Conservation (phyloP, 2,329 filamentous ascomycete species). For the Ustilaginoidea virens region DNA sequence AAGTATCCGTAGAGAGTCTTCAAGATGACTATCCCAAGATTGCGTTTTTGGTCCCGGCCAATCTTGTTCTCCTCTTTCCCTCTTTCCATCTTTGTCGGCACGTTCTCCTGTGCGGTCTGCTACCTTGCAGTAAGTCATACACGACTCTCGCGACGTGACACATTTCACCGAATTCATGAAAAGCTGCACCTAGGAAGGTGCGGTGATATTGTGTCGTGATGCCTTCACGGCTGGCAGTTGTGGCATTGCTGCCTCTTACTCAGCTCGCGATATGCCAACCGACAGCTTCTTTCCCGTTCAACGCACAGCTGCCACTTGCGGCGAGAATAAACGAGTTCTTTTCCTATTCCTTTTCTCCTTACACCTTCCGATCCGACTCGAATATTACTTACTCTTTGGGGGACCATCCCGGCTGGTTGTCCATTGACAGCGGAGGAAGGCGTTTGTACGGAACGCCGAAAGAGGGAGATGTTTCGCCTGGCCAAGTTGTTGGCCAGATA, state of each 20-base stretch:
- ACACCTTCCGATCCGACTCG: constrained; percentile 56
- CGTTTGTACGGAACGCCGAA: constrained; percentile 58
- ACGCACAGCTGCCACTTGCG: constrained; percentile 69
- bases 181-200: constrained; percentile 1
- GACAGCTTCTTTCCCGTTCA: constrained; percentile 52
- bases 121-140: background rate
- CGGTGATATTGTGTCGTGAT: constrained; percentile 8
- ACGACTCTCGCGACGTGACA: background rate
- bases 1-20: constrained; percentile 18
- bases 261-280: constrained; percentile 23
- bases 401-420: constrained; percentile 59
- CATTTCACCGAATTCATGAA: background rate
- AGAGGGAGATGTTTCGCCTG: constrained; percentile 28
- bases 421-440: constrained; percentile 47
- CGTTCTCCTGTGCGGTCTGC: constrained; percentile 1
- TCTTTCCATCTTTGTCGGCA: constrained; percentile 4
- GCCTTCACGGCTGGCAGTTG: constrained; percentile 13
- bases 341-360: constrained; percentile 53
- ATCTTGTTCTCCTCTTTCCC: background rate
- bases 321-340: constrained; percentile 54
- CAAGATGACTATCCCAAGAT: constrained; percentile 8
- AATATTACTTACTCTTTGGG: constrained; percentile 50
- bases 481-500: constrained; percentile 39
- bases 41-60: too few species aligned
- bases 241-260: constrained; percentile 14